Evolutionary conservation across 1,284 basidiomycete genomes (phyloP).

Genomic region (Trametes sp.): DNA sequence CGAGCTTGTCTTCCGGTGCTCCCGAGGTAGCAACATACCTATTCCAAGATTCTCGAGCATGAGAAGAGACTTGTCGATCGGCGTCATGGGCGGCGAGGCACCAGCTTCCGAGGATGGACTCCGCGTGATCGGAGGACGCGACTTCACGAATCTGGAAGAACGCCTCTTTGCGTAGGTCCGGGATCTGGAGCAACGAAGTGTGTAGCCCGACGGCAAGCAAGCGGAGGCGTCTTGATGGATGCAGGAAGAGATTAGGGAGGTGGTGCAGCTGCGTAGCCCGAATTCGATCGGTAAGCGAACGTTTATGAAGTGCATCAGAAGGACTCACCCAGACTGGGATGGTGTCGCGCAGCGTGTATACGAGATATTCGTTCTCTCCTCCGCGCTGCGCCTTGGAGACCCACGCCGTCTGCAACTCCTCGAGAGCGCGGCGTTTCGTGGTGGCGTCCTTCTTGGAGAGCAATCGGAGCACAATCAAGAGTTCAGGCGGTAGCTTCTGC

Average conservation of each 20-base stretch:
- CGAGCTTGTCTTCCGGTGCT: constrained; percentile 38
- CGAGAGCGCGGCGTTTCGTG: constrained; percentile 88
- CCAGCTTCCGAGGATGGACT: constrained; percentile 84
- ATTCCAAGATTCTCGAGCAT: constrained; percentile 65
- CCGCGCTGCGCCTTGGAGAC: constrained; percentile 56
- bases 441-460: constrained; percentile 93
- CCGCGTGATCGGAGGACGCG: constrained; percentile 62
- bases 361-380: constrained; percentile 51
- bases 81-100: constrained; percentile 76
- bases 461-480: constrained; percentile 84
- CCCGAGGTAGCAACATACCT: constrained; percentile 44
- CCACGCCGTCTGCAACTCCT: constrained; percentile 83
- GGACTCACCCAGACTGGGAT: constrained; percentile 88
- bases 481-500: constrained; percentile 79
- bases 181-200: constrained; percentile 66
- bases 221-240: constrained; percentile 83
- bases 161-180: constrained; percentile 60
- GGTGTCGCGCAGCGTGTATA: constrained; percentile 64
- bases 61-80: constrained; percentile 66
- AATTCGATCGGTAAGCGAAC: neutral
- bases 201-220: constrained; percentile 77
- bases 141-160: constrained; percentile 67
- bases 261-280: constrained; percentile 77
- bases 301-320: neutral
- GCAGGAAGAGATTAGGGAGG: constrained; percentile 81